These are phyloP conservation scores for Hypoxylon subgilvum DNA, from an alignment of 495 filamentous ascomycete species.

Conservation along the genomic window DNA sequence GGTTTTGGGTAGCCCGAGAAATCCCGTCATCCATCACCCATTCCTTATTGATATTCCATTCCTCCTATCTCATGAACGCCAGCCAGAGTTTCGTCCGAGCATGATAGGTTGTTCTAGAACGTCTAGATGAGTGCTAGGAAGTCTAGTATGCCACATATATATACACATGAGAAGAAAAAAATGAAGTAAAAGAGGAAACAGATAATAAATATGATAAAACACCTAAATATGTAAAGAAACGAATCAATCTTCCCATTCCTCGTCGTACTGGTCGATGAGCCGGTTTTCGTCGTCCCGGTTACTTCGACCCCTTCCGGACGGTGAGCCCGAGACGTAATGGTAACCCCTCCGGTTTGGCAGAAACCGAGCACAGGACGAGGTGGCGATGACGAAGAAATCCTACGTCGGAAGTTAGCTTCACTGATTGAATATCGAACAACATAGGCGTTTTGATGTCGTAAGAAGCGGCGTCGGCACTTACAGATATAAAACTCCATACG, in stretches of 20 bases:
- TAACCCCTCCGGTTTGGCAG: constrained; percentile 70
- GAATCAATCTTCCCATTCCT: constrained; percentile 74
- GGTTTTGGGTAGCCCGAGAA: neutral
- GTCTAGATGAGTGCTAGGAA: neutral
- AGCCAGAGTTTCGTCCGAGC: constrained; percentile 1
- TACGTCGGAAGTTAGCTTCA: constrained; percentile 46
- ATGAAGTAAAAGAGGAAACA: constrained; percentile 1
- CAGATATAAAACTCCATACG: constrained; percentile 81
- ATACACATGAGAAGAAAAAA: constrained; percentile 1
- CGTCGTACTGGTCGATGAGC: constrained; percentile 93
- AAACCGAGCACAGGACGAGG: constrained; percentile 74
- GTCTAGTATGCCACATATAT: constrained; percentile 2
- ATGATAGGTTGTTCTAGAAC: constrained; percentile 4
- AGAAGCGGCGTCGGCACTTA: constrained; percentile 54
- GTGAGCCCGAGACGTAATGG: constrained; percentile 58
- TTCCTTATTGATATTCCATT: neutral
- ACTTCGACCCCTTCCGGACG: constrained; percentile 52
- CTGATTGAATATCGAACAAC: neutral
- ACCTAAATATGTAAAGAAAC: too few species aligned
- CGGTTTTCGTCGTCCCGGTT: constrained; percentile 83
- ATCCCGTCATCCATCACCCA: neutral
- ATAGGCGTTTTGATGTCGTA: too few species aligned
- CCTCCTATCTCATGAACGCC: constrained; percentile 13
- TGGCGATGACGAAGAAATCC: constrained; percentile 82
- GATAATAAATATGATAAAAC: neutral